These are phyloP conservation scores for Rhododendron vialii DNA, from an alignment of 148 eudicot genomes.

Conservation along the genomic window DNA sequence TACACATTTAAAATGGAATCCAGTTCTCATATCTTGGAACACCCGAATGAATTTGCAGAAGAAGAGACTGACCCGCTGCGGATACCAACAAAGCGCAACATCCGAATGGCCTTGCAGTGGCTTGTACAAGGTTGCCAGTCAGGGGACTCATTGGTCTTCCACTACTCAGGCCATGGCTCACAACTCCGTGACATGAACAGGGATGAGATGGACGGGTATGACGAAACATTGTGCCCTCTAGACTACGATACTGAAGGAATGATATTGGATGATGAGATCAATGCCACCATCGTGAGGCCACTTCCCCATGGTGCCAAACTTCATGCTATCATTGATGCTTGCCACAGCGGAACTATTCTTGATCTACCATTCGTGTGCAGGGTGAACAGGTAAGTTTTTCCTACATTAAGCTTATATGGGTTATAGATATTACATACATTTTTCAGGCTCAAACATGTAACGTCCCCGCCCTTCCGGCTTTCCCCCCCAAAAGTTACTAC, in stretches of 20 bases:
- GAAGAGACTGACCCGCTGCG: slow-evolving; percentile 28
- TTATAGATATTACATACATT: not conserved
- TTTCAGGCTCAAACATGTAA: not conserved
- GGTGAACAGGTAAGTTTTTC: slow-evolving; percentile 22
- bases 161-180: slow-evolving; percentile 48
- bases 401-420: not conserved
- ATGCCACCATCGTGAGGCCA: slow-evolving; percentile 39
- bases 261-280: slow-evolving; percentile 42
- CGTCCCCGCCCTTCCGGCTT: not conserved
- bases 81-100: slow-evolving; percentile 39
- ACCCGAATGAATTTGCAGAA: slow-evolving; percentile 26
- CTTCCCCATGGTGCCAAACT: slow-evolving; percentile 42
- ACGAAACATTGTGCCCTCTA: slow-evolving; percentile 39
- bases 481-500: not conserved
- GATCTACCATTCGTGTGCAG: slow-evolving; percentile 43
- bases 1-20: not conserved
- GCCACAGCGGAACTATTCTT: slow-evolving; percentile 49
- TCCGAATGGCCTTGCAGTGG: slow-evolving; percentile 33
- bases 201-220: slow-evolving; percentile 44
- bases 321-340: slow-evolving; percentile 40
- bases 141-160: slow-evolving; percentile 49
- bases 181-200: slow-evolving; percentile 22
- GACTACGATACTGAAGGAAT: slow-evolving; percentile 33
- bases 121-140: slow-evolving; percentile 38
- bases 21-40: not conserved